Percentiles rank a stretch among this genome's conserved stretches.
Conservation (phyloP, 2,329 filamentous ascomycete genomes). For the Phialophora chinensis region DNA sequence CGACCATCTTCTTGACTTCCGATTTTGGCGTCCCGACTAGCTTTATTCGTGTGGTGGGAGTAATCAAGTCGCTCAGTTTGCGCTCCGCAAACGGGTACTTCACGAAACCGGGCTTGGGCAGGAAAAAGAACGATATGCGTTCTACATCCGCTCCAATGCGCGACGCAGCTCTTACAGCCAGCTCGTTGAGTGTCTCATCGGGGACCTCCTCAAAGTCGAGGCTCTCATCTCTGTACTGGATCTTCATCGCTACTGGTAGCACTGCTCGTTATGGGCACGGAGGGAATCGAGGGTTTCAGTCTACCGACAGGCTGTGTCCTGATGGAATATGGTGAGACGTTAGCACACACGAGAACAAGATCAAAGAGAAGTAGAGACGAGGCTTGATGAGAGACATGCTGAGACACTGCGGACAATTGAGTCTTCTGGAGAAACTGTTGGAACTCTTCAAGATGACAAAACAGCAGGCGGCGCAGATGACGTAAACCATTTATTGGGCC, state of each 20-base stretch:
- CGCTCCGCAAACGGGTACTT: slow-evolving; percentile 53
- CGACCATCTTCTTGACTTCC: slow-evolving; percentile 52
- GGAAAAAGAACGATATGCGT: slow-evolving; percentile 54
- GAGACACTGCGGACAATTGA: neutral
- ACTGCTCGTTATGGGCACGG: neutral
- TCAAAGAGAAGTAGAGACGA: neutral
- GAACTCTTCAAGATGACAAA: slow-evolving; percentile 4
- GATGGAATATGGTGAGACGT: neutral
- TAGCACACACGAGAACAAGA: neutral
- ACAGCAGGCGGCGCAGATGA: neutral
- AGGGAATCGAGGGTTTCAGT: neutral
- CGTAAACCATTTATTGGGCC: neutral
- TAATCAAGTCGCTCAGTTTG: slow-evolving; percentile 45
- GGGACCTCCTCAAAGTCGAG: slow-evolving; percentile 56
- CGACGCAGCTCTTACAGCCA: slow-evolving; percentile 45
- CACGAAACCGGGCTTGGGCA: slow-evolving; percentile 55
- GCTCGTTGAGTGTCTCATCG: slow-evolving; percentile 58
- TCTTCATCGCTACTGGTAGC: slow-evolving; percentile 46
- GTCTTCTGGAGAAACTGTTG: neutral
- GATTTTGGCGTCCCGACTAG: slow-evolving; percentile 52
- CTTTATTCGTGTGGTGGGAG: slow-evolving; percentile 53
- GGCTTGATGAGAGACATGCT: neutral
- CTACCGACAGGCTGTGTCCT: neutral
- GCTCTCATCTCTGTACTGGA: slow-evolving; percentile 62
- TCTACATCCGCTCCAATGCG: slow-evolving; percentile 48